Evolutionary conservation across 352 stramenopile genomes (phyloP).

Genomic region (Phytophthora pistaciae): DNA sequence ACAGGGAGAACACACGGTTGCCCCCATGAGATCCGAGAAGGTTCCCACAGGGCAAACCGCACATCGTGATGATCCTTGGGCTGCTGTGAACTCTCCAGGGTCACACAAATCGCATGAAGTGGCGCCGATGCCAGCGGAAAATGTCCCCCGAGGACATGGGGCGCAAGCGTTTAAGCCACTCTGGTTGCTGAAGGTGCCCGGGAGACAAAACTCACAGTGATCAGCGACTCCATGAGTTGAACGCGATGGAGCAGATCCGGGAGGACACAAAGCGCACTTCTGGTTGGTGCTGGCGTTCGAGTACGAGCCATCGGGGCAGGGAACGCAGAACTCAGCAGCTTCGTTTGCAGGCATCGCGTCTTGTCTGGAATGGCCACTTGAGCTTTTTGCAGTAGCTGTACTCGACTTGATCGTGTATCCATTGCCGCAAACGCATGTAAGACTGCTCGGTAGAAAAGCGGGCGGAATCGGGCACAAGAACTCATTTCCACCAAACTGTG

Average conservation of each 20-base stretch:
- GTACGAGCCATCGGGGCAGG: conserved; percentile 49
- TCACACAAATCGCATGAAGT: conserved; percentile 48
- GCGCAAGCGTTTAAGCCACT: conserved; percentile 42
- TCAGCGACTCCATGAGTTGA: conserved; percentile 10
- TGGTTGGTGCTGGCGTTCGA: conserved; percentile 57
- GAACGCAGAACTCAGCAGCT: conserved; percentile 31
- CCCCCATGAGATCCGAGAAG: conserved; percentile 30
- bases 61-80: conserved; percentile 36
- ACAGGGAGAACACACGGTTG: conserved; percentile 22
- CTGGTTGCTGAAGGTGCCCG: conserved; percentile 56
- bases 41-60: conserved; percentile 38
- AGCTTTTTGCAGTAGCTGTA: not conserved
- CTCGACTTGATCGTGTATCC: conserved; percentile 21
- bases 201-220: conserved; percentile 40
- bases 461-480: conserved; percentile 28
- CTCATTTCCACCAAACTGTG: conserved; percentile 26
- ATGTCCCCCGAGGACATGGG: conserved; percentile 47
- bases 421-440: conserved; percentile 48
- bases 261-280: conserved; percentile 50
- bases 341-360: conserved; percentile 20
- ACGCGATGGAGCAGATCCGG: conserved; percentile 21
- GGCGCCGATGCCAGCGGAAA: conserved; percentile 33
- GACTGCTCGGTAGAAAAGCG: conserved; percentile 24
- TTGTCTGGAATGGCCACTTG: not conserved
- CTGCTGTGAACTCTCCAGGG: conserved; percentile 48